Evolutionary conservation across 768 basidiomycete genomes (phyloP).

Genomic region (Neoboletus subvelutipes): DNA sequence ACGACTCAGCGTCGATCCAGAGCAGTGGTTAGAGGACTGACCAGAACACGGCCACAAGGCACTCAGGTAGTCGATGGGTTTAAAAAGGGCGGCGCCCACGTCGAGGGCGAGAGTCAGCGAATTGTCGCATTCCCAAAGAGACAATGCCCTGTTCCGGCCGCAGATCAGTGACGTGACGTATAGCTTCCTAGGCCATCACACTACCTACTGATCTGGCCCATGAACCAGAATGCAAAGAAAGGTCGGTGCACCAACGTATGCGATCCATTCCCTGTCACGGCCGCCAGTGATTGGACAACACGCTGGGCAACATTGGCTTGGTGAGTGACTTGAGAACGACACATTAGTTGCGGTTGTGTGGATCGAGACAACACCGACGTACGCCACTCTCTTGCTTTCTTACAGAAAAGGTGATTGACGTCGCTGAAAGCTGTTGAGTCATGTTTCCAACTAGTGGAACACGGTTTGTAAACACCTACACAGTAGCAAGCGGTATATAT

Average conservation of each 20-base stretch:
- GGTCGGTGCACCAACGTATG: slow-evolving; percentile 57
- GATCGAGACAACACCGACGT: slow-evolving; percentile 30
- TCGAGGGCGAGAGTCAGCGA: slow-evolving; percentile 59
- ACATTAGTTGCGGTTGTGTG: slow-evolving; percentile 6
- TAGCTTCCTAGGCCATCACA: slow-evolving; percentile 7
- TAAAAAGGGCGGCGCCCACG: slow-evolving; percentile 58
- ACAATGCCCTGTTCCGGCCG: slow-evolving; percentile 43
- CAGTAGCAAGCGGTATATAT: slow-evolving; percentile 57
- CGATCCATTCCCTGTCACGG: slow-evolving; percentile 51
- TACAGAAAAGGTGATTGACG: slow-evolving; percentile 47
- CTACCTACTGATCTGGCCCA: slow-evolving; percentile 64
- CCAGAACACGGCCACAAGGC: slow-evolving; percentile 65
- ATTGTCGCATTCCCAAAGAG: slow-evolving; percentile 61
- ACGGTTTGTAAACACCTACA: slow-evolving; percentile 43
- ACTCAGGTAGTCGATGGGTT: slow-evolving; percentile 60
- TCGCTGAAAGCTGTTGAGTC: slow-evolving; percentile 33
- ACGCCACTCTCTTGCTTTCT: slow-evolving; percentile 70
- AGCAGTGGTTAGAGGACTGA: slow-evolving; percentile 28
- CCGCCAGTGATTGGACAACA: slow-evolving; percentile 57
- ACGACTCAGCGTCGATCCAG: slow-evolving; percentile 5
- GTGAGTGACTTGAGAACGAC: slow-evolving; percentile 48
- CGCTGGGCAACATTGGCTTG: slow-evolving; percentile 60
- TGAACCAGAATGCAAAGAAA: slow-evolving; percentile 74
- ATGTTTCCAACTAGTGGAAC: background rate
- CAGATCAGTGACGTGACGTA: slow-evolving; percentile 14